Evolutionary conservation across 306 rosid genomes (phyloP), one percentile per base, ranked within the genome.

Genomic region (Ceratonia siliqua): DNA sequence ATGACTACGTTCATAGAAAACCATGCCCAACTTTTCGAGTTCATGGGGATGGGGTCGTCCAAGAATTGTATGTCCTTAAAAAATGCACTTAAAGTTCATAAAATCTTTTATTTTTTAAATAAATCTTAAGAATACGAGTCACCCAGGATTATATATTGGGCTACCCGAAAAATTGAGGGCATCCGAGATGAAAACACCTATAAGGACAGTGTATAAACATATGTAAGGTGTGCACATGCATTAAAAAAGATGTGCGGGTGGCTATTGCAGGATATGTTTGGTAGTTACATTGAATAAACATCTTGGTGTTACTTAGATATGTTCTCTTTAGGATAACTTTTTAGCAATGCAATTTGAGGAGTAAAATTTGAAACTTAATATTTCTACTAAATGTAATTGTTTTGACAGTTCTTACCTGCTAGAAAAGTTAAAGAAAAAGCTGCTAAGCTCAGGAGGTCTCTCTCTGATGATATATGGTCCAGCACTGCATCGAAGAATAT

Each of bases 351-450:
- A 36, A 46, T 20, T 42, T 43, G 68, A 30, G 65, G 54, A 56
- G 17, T 76, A 4, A 74, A 73, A 68, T 80, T 69, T 30, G 17
- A 28, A 48, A 38, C n/a, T 70, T 73, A 65, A 70, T 39, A 14
- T 6, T 42, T 61, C 10, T 20, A 30, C 39, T 57, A 52, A 75
- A 66, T 25, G 41, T 79, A 38, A 25, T 64, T 73, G 70, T 82
- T 57, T 74, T 64, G 81, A 75, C 87, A 94, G 98, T 91, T 94
- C 81, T 82, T 94, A 50, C 97, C 97, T 41, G 86, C 97, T 55
- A 85, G 82, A 73, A 83, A 90, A 85, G 97, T 94, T 22, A 78
- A 74, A 75, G 94, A 89, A 63, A 94, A 83, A 75, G 98, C 97
- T 6, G 53, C 77, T 15, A 88, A 82, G 82, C 90, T 94, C 75